Evolutionary conservation across 2,329 filamentous ascomycete species (phyloP).

Genomic region (Phialophora verrucosa): DNA sequence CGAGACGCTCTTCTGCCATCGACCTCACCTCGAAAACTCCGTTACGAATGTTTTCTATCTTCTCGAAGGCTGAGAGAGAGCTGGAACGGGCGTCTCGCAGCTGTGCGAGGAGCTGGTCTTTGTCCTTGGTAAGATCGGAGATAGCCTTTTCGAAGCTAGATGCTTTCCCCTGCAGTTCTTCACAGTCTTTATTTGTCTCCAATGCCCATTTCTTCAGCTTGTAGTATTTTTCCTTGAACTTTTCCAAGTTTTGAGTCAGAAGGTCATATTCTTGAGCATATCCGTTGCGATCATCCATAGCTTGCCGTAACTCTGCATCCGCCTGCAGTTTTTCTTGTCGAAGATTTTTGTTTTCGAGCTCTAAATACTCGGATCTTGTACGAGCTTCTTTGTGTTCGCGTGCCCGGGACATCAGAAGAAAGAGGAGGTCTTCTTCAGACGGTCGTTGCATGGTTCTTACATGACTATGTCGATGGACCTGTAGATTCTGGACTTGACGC

Average conservation of each 20-base stretch:
- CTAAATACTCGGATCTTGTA: constrained; percentile 21
- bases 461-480: not conserved
- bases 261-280: constrained; percentile 22
- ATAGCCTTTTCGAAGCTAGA: constrained; percentile 13
- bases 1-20: constrained; percentile 5
- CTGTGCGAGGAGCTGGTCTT: constrained; percentile 22
- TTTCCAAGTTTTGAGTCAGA: constrained; percentile 9
- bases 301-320: constrained; percentile 21
- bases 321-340: constrained; percentile 16
- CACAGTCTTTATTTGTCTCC: constrained; percentile 33
- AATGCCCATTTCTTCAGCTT: constrained; percentile 38
- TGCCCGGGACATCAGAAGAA: constrained; percentile 33
- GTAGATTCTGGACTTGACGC: not conserved
- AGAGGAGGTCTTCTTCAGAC: constrained; percentile 36
- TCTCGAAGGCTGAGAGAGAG: not conserved
- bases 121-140: constrained; percentile 18
- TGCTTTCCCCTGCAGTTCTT: constrained; percentile 25
- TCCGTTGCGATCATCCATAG: constrained; percentile 8
- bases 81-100: constrained; percentile 11
- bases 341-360: constrained; percentile 20
- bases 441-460: constrained; percentile 1
- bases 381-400: constrained; percentile 17
- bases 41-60: constrained; percentile 19
- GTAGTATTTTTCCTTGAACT: constrained; percentile 33
- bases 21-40: constrained; percentile 18